These are phyloP conservation scores for Verticillium longisporum DNA, from an alignment of 2,329 filamentous ascomycete species.

Conservation along the genomic window DNA sequence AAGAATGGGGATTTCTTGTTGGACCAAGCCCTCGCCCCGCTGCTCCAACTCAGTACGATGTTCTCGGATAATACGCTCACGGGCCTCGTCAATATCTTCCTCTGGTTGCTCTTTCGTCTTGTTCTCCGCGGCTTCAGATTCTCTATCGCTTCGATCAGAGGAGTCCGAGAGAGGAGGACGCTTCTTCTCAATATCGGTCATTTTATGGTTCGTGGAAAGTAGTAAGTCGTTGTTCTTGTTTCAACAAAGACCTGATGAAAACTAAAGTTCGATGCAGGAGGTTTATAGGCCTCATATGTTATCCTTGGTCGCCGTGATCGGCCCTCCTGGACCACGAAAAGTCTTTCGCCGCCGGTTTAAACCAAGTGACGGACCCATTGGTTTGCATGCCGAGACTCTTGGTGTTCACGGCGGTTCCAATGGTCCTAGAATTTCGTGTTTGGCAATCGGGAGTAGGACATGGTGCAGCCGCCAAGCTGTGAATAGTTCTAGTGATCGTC, in stretches of 20 bases:
- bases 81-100: constrained; percentile 6
- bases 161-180: neutral
- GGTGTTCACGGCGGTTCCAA: neutral
- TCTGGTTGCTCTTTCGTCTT: constrained; percentile 1
- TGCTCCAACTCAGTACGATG: constrained; percentile 6
- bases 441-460: neutral
- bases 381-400: neutral
- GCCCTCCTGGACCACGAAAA: neutral
- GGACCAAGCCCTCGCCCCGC: constrained; percentile 6
- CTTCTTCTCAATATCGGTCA: constrained; percentile 2
- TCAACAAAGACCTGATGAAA: too few relatives aligned
- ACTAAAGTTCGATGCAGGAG: too few relatives aligned
- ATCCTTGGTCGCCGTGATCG: neutral
- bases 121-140: neutral
- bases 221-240: neutral
- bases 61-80: constrained; percentile 4
- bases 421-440: neutral
- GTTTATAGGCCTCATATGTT: neutral
- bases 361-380: neutral
- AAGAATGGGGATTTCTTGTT: constrained; percentile 14
- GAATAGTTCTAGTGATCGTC: too few relatives aligned
- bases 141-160: neutral
- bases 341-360: neutral
- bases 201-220: neutral
- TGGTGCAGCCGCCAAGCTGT: neutral